Evolutionary conservation across 1,139 yeast genomes (phyloP), one percentile per base, ranked within the genome.

Genomic region (Scheffersomyces cryptocercus): DNA sequence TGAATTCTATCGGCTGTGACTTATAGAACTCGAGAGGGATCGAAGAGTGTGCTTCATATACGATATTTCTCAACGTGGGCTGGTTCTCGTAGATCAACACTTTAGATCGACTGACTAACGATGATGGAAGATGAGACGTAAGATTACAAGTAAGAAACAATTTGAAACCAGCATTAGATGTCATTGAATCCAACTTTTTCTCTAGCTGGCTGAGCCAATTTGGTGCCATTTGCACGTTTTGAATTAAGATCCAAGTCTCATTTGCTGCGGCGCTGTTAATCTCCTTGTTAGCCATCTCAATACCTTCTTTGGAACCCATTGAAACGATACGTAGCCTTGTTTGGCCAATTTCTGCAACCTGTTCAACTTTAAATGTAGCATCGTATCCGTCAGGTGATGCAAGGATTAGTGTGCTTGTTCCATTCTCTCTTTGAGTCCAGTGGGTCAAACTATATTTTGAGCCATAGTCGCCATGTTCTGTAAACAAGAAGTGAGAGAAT

Each of bases 261-360:
- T 60, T 61, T 24, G 61, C 64, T 1, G 75, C 57, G 0, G 81
- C 79, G 9, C 56, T 59, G 2, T 64, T 61, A n/a, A 90, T 62
- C 14, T 81, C 80, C 38, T 67, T 65, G 34, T 76, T 79, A 0
- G 91, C 95, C 36, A 70, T 65, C 8, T 67, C 75, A 5, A 73
- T 62, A 12, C 89, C 85, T 61, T 89, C 96, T 29, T 63, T 63
- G 0, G 96, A 81, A 0, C 97, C 97, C 79, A 90, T 74, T 0
- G 97, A 81, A 29, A 88, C 74, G 1, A 79, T 64, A 0, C 61
- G 57, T 35, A 82, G 60, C 6, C 61, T 56, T 10, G 53, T 48
- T 0, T 57, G 49, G 1, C 42, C 36, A 0, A 53, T 49, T 4
- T 51, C 49, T 0, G 87, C 81, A 11, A 81, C 51, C 28, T 66